Evolutionary conservation across 2,329 filamentous ascomycete genomes (phyloP).

Genomic region (Thelonectria blattea): DNA sequence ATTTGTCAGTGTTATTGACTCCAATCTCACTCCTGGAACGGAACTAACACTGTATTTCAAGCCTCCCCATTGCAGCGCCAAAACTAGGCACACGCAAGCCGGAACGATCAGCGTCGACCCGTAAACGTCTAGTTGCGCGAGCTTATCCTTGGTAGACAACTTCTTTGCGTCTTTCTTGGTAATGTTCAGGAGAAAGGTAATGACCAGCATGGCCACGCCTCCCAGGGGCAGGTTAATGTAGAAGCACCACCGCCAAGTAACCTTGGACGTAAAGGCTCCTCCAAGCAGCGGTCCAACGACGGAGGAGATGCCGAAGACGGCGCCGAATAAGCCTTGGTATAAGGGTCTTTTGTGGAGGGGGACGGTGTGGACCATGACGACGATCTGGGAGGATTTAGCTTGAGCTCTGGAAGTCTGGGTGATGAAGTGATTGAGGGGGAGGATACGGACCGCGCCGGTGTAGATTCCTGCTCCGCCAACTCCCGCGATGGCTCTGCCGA

Average conservation of each 20-base stretch:
- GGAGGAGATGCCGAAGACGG: conserved; percentile 49
- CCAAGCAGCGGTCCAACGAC: conserved; percentile 36
- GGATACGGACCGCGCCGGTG: not conserved
- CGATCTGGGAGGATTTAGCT: conserved; percentile 5
- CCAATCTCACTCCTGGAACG: too few species aligned
- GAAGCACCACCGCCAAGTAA: conserved; percentile 47
- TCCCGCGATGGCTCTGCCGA: not conserved
- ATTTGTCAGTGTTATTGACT: not conserved
- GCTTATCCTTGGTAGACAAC: conserved; percentile 44
- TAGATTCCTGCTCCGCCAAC: not conserved
- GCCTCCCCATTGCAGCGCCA: conserved; percentile 56
- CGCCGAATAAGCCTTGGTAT: conserved; percentile 41
- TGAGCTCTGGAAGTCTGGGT: not conserved
- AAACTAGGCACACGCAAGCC: conserved; percentile 50
- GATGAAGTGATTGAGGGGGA: not conserved
- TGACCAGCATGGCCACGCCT: conserved; percentile 30
- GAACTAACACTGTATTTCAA: conserved; percentile 43
- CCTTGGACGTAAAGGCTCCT: conserved; percentile 35
- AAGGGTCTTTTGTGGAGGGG: conserved; percentile 46
- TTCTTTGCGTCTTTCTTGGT: conserved; percentile 24
- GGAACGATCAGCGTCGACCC: conserved; percentile 63
- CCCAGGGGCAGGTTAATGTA: conserved; percentile 46
- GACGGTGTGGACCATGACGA: conserved; percentile 37
- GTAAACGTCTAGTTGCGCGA: conserved; percentile 57
- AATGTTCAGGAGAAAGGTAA: conserved; percentile 1